phyloP scores from a whole-genome alignment of 192 early-diverging fungal species.

The Coemansia sp. region DNA sequence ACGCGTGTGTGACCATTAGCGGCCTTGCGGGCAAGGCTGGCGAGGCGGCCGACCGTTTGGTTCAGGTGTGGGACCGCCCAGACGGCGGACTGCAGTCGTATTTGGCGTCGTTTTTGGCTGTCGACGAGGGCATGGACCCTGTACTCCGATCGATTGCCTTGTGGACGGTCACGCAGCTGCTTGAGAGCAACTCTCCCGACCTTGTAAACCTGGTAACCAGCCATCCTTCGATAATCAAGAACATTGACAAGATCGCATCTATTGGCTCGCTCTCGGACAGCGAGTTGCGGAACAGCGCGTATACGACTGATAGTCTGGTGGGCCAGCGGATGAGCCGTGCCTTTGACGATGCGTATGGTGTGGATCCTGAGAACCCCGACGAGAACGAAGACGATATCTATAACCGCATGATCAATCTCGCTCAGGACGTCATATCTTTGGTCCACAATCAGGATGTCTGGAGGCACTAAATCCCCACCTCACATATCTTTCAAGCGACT shows the following conservation, averaged over 20 bases:
- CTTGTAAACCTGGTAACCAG: conserved; percentile 42
- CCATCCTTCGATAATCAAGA: conserved; percentile 53
- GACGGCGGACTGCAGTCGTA: conserved; percentile 69
- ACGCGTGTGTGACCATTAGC: conserved; percentile 74
- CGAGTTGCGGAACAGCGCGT: conserved; percentile 30
- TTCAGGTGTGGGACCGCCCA: conserved; percentile 67
- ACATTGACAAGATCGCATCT: conserved; percentile 41
- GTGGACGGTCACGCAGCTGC: conserved; percentile 82
- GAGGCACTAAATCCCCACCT: too few species aligned
- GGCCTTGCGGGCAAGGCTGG: conserved; percentile 63
- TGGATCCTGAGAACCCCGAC: conserved; percentile 23
- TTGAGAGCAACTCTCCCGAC: conserved; percentile 58
- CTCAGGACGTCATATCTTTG: conserved; percentile 43
- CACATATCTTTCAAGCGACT: too few species aligned
- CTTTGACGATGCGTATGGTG: conserved; percentile 25
- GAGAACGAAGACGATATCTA: conserved; percentile 46
- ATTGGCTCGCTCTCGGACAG: conserved; percentile 24
- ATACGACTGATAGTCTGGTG: conserved; percentile 20
- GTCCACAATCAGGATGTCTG: conserved; percentile 36
- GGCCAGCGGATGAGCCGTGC: conserved; percentile 40
- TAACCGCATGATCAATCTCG: conserved; percentile 44
- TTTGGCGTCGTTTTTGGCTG: conserved; percentile 65
- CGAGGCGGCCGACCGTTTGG: conserved; percentile 63
- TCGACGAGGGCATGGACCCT: conserved; percentile 60
- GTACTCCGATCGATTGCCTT: conserved; percentile 80